Base-by-base conservation (phyloP, 129 eudicot species). In the Flaveria trinervia region DNA sequence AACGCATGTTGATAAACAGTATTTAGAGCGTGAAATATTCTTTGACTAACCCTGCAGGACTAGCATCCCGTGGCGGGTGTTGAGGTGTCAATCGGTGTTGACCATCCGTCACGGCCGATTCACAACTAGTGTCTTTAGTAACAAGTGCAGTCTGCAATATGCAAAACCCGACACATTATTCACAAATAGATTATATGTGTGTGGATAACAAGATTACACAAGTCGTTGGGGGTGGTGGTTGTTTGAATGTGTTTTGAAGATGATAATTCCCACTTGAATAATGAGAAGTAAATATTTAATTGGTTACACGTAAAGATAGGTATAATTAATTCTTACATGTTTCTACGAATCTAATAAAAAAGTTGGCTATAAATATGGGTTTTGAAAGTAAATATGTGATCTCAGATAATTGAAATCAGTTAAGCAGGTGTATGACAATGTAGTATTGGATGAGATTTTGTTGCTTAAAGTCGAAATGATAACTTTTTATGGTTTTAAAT, bases 21-120 rank as follows among this genome's bases (percentile, higher is more conserved):
- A 20, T 3, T 18, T 11, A 39, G 25, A 74, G 13, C 17, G 30
- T 28, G 51, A 80, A 43, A 43, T 3, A 13, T 54, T 51, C 22
- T 12, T 39, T 48, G 18, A 81, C 78, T 78, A 65, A 84, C 90
- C 90, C 90, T 56, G 88, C 90, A 83, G 88, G 90, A 82, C 90
- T 84, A 81, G 86, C 88, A 81, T 86, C 90, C 81, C 85, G 79
- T 22, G 86, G 84, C 4, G 90, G 88, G 79, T 84, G 88, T 73
- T 86, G 84, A 55, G 90, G 55, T 30, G 90, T 78, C 71, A 76
- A 77, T 30, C 79, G 84, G 71, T 86, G 85, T 66, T 86, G 90
- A 72, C 86, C 83, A 68, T 83, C 81, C 0, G 86, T 86, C 80
- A 86, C 90, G 57, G 84, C 90, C 43, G 90, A 86, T 41, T 86